Percentiles rank a stretch among this genome's conserved stretches.
Evolutionary conservation across 1,284 basidiomycete genomes (phyloP).

Genomic region (Tremellales sp.): DNA sequence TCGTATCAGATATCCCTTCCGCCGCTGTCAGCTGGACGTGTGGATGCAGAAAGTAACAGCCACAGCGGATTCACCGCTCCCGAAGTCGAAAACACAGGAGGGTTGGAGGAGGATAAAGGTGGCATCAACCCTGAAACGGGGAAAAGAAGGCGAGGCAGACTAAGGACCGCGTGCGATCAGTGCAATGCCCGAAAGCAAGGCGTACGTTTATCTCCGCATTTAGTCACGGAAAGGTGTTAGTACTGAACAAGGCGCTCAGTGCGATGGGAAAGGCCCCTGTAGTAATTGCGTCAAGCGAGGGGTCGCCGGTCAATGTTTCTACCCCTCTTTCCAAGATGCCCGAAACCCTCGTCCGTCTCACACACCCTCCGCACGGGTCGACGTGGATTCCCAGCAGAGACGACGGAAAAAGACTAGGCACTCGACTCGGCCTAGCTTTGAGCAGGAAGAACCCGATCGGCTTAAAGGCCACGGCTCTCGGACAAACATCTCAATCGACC

Average conservation of each 20-base stretch:
- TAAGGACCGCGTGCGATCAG: constrained; percentile 25
- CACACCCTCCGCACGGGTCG: neutral
- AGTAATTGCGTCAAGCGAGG: constrained; percentile 25
- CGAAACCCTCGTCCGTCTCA: neutral
- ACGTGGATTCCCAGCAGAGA: neutral
- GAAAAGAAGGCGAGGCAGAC: constrained; percentile 17
- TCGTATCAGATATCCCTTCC: too few species aligned
- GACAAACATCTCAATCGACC: neutral
- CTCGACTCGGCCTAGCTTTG: neutral
- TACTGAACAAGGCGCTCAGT: constrained; percentile 10
- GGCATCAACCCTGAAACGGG: too few species aligned
- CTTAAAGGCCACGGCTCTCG: neutral
- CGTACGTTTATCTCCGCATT: neutral
- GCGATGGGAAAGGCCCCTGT: constrained; percentile 24
- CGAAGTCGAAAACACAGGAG: too few species aligned
- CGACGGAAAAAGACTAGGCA: neutral
- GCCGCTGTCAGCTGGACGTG: too few species aligned
- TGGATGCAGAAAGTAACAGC: too few species aligned
- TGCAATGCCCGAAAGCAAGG: constrained; percentile 27
- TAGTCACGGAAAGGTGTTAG: neutral
- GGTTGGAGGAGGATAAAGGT: too few species aligned
- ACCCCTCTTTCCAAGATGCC: constrained; percentile 11
- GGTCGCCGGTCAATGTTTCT: constrained; percentile 14
- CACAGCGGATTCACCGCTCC: too few species aligned
- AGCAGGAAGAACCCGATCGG: neutral